A percentile compares a stretch with the other conserved stretches of the same genome.
Evolutionary conservation across 352 stramenopile genomes (phyloP).

Genomic region (Saprolegnia diclina): DNA sequence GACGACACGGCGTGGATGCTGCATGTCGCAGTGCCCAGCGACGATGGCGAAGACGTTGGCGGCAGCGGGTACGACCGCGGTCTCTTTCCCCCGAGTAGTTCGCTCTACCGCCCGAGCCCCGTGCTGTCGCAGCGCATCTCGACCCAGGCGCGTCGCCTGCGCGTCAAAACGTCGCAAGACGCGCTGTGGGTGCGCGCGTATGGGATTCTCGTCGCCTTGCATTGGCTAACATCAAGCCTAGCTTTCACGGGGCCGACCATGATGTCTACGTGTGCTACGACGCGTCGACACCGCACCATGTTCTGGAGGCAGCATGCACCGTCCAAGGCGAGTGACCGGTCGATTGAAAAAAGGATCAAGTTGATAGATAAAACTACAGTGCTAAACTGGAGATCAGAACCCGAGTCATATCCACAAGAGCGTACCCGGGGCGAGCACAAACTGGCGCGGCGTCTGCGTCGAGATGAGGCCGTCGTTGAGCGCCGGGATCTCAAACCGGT

Average conservation of each 20-base stretch:
- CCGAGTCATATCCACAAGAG: too few relatives aligned
- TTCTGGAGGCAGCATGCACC: background rate
- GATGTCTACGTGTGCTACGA: slow-evolving; percentile 19
- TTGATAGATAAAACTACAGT: background rate
- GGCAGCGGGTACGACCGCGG: background rate
- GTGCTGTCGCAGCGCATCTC: background rate
- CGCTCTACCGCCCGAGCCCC: slow-evolving; percentile 7
- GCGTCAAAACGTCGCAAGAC: too few relatives aligned
- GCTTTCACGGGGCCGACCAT: background rate
- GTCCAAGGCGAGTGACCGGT: background rate
- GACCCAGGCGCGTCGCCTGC: background rate
- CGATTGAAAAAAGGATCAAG: too few relatives aligned
- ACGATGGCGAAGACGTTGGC: slow-evolving; percentile 3
- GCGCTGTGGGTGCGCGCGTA: too few relatives aligned
- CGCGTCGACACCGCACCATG: background rate
- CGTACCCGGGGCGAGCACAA: slow-evolving; percentile 11
- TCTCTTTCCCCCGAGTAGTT: background rate
- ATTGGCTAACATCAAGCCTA: background rate
- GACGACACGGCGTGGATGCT: background rate
- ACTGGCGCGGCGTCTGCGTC: slow-evolving; percentile 26
- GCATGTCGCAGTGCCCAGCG: background rate
- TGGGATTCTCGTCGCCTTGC: too few relatives aligned
- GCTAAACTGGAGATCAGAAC: background rate
- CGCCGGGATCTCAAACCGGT: slow-evolving; percentile 61
- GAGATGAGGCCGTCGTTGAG: slow-evolving; percentile 45